phyloP scores from a whole-genome alignment of 306 rosid genomes.

The Cicer arietinum region DNA sequence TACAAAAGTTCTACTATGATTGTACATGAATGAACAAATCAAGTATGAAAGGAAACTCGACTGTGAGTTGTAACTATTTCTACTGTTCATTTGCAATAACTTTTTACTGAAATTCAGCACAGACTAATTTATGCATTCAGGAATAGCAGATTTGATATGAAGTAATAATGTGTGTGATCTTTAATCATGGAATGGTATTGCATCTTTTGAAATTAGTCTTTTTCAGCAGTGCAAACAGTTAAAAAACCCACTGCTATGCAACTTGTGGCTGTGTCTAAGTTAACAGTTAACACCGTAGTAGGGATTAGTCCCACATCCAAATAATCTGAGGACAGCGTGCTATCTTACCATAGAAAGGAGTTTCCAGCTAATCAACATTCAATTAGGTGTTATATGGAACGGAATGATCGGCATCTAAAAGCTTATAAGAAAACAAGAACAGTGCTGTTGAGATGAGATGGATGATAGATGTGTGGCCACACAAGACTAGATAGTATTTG shows the following conservation, averaged over 20 bases:
- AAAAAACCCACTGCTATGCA: not conserved
- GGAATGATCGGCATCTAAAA: no score
- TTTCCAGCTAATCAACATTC: not conserved
- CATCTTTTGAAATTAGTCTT: constrained; percentile 15
- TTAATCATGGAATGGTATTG: not conserved
- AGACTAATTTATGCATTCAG: not conserved
- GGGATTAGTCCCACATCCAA: not conserved
- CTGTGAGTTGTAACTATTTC: not conserved
- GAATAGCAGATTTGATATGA: constrained; percentile 1
- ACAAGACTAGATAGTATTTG: constrained; percentile 10
- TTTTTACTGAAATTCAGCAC: not conserved
- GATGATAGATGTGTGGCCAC: not conserved
- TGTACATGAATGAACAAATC: constrained; percentile 24
- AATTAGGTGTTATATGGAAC: no score
- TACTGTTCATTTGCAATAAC: not conserved
- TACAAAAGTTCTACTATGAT: not conserved
- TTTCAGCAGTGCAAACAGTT: constrained; percentile 1
- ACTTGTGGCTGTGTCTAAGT: not conserved
- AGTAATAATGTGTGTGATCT: not conserved
- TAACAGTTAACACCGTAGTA: not conserved
- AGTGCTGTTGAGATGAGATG: not conserved
- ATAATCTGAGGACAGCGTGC: not conserved
- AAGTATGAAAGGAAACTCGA: constrained; percentile 23
- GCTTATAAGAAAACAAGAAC: not conserved
- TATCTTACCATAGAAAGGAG: not conserved